Conservation (phyloP, 495 filamentous ascomycete genomes). For the Penicillium lagena region DNA sequence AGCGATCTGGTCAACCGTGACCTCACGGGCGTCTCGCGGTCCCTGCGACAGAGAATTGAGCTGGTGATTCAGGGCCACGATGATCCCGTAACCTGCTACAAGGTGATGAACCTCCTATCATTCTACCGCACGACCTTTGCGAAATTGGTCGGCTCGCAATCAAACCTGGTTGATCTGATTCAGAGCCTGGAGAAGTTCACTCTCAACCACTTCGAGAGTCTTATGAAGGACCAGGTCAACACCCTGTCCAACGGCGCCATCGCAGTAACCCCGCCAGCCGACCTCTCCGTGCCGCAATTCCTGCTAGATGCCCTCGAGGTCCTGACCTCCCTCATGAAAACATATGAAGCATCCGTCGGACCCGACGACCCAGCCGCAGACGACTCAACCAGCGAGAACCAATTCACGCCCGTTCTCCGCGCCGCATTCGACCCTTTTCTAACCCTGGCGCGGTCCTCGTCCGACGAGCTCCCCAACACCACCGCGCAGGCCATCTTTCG, state of each 20-base stretch:
- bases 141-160: constrained; percentile 65
- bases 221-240: constrained; percentile 73
- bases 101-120: constrained; percentile 75
- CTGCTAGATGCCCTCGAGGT: constrained; percentile 72
- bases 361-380: constrained; percentile 44
- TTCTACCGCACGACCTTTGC: constrained; percentile 87
- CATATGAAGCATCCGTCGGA: constrained; percentile 73
- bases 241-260: constrained; percentile 64
- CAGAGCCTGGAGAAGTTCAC: constrained; percentile 66
- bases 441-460: constrained; percentile 61
- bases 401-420: constrained; percentile 69
- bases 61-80: constrained; percentile 90
- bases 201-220: constrained; percentile 71
- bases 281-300: constrained; percentile 79
- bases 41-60: constrained; percentile 77
- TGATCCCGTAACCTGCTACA: constrained; percentile 81
- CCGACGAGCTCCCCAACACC: constrained; percentile 50
- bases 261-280: constrained; percentile 39
- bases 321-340: constrained; percentile 69
- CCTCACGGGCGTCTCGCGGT: constrained; percentile 68
- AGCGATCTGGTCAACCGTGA: constrained; percentile 86
- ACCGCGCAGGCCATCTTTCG: constrained; percentile 64
- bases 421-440: constrained; percentile 87
- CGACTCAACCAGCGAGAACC: constrained; percentile 18
- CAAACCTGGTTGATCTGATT: constrained; percentile 64